Conservation (phyloP, 192 early-diverging fungal species). For the Gonapodya prolifera region DNA sequence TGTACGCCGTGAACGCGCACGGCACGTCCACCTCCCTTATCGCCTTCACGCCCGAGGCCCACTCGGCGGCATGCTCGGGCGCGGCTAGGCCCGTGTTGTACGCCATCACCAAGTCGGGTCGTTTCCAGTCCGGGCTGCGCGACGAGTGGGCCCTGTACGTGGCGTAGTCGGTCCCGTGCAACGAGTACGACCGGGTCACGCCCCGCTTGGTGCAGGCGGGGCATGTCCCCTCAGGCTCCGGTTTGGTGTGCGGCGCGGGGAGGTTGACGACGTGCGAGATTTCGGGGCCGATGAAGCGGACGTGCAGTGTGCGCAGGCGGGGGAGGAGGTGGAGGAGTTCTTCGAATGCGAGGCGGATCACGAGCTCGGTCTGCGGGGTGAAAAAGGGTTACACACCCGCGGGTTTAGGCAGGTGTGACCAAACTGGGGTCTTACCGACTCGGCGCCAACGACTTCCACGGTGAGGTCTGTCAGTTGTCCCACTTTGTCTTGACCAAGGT, state of each 20-base stretch:
- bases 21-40: not conserved
- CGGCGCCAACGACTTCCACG: not conserved
- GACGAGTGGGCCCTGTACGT: not conserved
- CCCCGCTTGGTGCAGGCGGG: not conserved
- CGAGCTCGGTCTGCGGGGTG: not conserved
- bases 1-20: slow-evolving; percentile 1
- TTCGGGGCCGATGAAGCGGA: not conserved
- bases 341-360: not conserved
- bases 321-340: slow-evolving; percentile 5
- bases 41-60: not conserved
- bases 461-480: not conserved
- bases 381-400: not conserved
- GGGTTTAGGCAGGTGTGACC: not conserved
- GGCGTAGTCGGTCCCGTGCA: not conserved
- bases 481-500: not conserved
- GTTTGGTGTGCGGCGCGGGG: not conserved
- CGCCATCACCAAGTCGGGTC: not conserved
- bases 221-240: not conserved
- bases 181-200: not conserved
- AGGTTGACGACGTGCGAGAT: not conserved
- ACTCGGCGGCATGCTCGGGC: not conserved
- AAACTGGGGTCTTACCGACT: not conserved
- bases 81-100: not conserved
- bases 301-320: not conserved
- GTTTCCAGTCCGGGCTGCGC: not conserved